A percentile compares a stretch with the other conserved stretches of the same genome.
Conservation (phyloP, 2,329 filamentous ascomycete genomes). For the Fusarium kyushuense region DNA sequence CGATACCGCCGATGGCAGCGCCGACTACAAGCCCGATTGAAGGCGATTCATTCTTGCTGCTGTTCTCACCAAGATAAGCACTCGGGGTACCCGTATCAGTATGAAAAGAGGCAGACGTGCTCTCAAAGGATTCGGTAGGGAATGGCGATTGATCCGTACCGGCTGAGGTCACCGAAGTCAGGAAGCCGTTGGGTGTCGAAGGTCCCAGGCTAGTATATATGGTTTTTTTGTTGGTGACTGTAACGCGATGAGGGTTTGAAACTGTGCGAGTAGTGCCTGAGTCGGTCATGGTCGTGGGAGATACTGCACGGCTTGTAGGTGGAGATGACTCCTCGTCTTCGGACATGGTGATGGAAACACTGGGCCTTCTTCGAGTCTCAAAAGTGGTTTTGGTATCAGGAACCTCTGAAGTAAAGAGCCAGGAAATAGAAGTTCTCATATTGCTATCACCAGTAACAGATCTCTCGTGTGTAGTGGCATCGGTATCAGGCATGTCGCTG, state of each 20-base stretch:
- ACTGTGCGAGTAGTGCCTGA: conserved; percentile 55
- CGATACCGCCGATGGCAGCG: conserved; percentile 48
- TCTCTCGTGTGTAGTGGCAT: conserved; percentile 1
- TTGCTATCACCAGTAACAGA: not conserved
- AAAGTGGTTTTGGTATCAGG: not conserved
- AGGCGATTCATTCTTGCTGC: conserved; percentile 27
- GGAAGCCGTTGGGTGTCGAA: conserved; percentile 20
- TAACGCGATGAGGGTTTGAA: conserved; percentile 52
- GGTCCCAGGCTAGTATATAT: conserved; percentile 47
- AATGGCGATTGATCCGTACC: conserved; percentile 6
- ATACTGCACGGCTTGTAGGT: not conserved
- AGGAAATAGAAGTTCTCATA: too few relatives aligned
- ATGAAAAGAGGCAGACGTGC: conserved; percentile 19
- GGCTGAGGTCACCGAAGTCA: conserved; percentile 17
- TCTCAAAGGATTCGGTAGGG: conserved; percentile 21
- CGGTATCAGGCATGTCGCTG: conserved; percentile 9
- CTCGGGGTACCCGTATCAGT: conserved; percentile 15
- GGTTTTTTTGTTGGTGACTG: conserved; percentile 53
- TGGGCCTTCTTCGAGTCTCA: conserved; percentile 3
- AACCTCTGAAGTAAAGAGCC: not conserved
- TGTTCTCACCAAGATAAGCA: not conserved
- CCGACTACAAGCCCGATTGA: conserved; percentile 53
- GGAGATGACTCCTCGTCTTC: conserved; percentile 7
- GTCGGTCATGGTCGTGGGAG: conserved; percentile 50
- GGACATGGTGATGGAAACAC: conserved; percentile 2